These are phyloP conservation scores for Candida sanyiensis DNA, from an alignment of 805 yeast species.

Conservation along the genomic window DNA sequence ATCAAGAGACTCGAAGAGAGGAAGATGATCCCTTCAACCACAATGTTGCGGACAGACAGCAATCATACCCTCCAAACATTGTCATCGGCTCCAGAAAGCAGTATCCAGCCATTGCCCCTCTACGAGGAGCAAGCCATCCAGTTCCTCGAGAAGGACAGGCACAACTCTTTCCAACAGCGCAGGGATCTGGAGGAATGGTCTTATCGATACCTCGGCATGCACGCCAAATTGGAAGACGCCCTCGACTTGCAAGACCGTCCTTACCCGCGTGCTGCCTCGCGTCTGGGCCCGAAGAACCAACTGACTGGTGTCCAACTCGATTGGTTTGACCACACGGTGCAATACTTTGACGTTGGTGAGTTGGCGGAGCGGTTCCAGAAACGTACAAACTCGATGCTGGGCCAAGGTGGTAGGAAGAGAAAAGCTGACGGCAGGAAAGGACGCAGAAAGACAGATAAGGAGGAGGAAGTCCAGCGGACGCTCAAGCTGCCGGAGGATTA, in stretches of 20 bases:
- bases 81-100: constrained; percentile 3
- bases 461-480: constrained; percentile 20
- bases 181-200: constrained; percentile 72
- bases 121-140: constrained; percentile 54
- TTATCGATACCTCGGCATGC: constrained; percentile 71
- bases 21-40: too few relatives aligned
- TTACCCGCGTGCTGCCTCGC: constrained; percentile 72
- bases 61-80: too few relatives aligned
- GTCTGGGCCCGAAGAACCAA: constrained; percentile 72
- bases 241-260: constrained; percentile 73
- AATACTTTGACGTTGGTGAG: constrained; percentile 48
- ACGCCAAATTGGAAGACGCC: constrained; percentile 69
- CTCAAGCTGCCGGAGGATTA: constrained; percentile 46
- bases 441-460: constrained; percentile 21
- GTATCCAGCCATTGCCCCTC: constrained; percentile 32
- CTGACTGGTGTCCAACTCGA: constrained; percentile 54
- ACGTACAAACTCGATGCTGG: too few relatives aligned
- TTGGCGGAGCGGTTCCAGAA: constrained; percentile 18
- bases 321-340: constrained; percentile 59
- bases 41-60: constrained; percentile 12
- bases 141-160: constrained; percentile 43
- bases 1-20: constrained; percentile 42
- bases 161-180: constrained; percentile 38
- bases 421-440: constrained; percentile 25
- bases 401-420: constrained; percentile 18